phyloP scores from a whole-genome alignment of 139 green algal species.

The Tetraselmis striata region DNA sequence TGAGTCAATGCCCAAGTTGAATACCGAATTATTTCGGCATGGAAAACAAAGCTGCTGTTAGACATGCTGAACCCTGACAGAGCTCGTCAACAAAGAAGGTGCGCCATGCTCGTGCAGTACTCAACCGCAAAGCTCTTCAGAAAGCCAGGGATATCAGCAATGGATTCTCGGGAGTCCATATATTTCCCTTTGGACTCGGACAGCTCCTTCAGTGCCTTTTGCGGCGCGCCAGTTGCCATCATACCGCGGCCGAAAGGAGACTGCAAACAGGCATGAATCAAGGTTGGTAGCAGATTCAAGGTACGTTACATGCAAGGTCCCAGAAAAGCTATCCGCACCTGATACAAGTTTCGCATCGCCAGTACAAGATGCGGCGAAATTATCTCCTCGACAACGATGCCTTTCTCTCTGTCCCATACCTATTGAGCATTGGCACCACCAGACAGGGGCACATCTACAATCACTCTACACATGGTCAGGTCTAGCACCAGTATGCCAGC shows the following conservation, averaged over 20 bases:
- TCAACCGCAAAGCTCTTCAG: neutral
- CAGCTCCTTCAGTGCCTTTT: neutral
- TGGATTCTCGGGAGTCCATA: neutral
- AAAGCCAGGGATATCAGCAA: neutral
- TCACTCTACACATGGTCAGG: too few species aligned
- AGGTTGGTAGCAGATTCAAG: too few species aligned
- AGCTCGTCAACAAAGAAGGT: neutral
- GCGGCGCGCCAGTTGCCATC: neutral
- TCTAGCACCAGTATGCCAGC: too few species aligned
- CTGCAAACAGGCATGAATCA: too few species aligned
- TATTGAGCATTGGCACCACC: too few species aligned
- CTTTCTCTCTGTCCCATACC: neutral
- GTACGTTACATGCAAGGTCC: too few species aligned
- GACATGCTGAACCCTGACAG: too few species aligned
- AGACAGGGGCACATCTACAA: too few species aligned
- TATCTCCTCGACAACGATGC: slow-evolving; percentile 30
- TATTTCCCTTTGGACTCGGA: neutral
- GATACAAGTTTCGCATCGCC: slow-evolving; percentile 45
- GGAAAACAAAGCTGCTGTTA: too few species aligned
- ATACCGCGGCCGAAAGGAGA: neutral
- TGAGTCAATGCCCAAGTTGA: too few species aligned
- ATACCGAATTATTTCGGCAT: too few species aligned
- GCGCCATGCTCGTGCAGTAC: neutral
- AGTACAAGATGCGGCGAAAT: slow-evolving; percentile 26
- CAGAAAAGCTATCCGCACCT: too few species aligned